Conservation (phyloP, 2,329 filamentous ascomycete species). For the Thelonectria olida region DNA sequence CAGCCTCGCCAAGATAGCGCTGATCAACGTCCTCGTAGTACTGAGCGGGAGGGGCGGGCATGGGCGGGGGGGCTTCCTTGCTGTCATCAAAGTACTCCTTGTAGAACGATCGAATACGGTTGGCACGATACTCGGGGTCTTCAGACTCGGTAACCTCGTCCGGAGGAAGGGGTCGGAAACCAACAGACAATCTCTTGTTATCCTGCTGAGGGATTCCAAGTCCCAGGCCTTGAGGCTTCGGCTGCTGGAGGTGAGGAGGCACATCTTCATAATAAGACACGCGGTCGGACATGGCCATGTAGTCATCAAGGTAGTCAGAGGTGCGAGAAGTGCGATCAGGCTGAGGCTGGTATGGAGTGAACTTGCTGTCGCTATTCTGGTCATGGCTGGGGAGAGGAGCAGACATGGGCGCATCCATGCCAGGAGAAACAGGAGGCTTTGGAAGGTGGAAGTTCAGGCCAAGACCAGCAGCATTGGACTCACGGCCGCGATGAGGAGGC, state of each 20-base stretch:
- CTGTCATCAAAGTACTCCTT: slow-evolving; percentile 98
- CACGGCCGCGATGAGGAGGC: slow-evolving; percentile 40
- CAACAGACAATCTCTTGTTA: slow-evolving; percentile 70
- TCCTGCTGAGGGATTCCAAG: slow-evolving; percentile 65
- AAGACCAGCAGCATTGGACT: slow-evolving; percentile 40
- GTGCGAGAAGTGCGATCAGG: slow-evolving; percentile 38
- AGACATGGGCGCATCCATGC: slow-evolving; percentile 27
- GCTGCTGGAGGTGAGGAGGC: slow-evolving; percentile 22
- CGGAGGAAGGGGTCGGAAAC: slow-evolving; percentile 86
- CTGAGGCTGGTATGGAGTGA: slow-evolving; percentile 38
- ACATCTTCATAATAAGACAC: slow-evolving; percentile 34
- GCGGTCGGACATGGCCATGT: slow-evolving; percentile 42
- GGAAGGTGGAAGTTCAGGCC: slow-evolving; percentile 49
- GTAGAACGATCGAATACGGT: slow-evolving; percentile 98
- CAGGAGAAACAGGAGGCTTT: slow-evolving; percentile 35
- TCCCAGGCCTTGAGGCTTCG: slow-evolving; percentile 52
- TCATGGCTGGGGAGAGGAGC: slow-evolving; percentile 30
- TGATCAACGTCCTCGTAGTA: slow-evolving; percentile 83
- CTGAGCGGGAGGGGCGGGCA: slow-evolving; percentile 49
- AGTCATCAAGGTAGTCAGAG: slow-evolving; percentile 47
- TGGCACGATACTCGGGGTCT: slow-evolving; percentile 92
- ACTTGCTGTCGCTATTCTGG: slow-evolving; percentile 31
- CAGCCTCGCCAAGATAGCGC: slow-evolving; percentile 73
- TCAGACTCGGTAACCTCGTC: slow-evolving; percentile 82
- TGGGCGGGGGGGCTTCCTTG: slow-evolving; percentile 58